These are phyloP conservation scores for Aspergillus haitiensis DNA, from an alignment of 495 filamentous ascomycete genomes.

Conservation along the genomic window DNA sequence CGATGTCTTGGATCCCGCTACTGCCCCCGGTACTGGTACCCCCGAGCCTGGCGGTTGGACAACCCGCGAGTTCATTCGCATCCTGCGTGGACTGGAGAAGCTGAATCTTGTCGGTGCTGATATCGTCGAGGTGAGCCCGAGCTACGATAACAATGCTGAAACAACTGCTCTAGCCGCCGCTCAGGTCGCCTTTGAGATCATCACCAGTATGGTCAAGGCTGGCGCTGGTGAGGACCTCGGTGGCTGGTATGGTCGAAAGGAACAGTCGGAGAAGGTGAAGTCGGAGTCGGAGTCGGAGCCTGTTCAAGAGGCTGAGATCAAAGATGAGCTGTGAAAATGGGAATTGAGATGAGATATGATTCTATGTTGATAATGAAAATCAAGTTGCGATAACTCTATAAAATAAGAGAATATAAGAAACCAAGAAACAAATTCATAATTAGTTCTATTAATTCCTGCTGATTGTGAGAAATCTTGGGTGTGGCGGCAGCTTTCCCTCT, in stretches of 20 bases:
- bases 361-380: slow-evolving; percentile 21
- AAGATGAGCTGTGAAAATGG: slow-evolving; percentile 44
- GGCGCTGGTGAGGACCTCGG: slow-evolving; percentile 51
- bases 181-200: slow-evolving; percentile 77
- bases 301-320: slow-evolving; percentile 26
- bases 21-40: slow-evolving; percentile 71
- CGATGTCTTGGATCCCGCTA: slow-evolving; percentile 70
- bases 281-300: slow-evolving; percentile 21
- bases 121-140: slow-evolving; percentile 84
- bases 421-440: too few relatives aligned
- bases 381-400: slow-evolving; percentile 15
- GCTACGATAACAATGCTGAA: slow-evolving; percentile 82
- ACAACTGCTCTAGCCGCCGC: slow-evolving; percentile 82
- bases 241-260: slow-evolving; percentile 46
- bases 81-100: slow-evolving; percentile 66
- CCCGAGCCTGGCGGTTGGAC: slow-evolving; percentile 77
- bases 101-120: slow-evolving; percentile 73
- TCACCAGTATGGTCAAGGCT: slow-evolving; percentile 76
- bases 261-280: slow-evolving; percentile 19
- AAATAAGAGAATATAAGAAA: neutral
- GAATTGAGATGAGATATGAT: slow-evolving; percentile 18
- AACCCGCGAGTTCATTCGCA: slow-evolving; percentile 67
- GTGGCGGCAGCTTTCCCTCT: too few relatives aligned
- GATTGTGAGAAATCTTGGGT: too few relatives aligned
- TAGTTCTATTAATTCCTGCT: too few relatives aligned